A percentile compares a stretch with the other conserved stretches of the same genome.
Conservation (phyloP, 345 rosid genomes). For the Carallia pectinifolia region DNA sequence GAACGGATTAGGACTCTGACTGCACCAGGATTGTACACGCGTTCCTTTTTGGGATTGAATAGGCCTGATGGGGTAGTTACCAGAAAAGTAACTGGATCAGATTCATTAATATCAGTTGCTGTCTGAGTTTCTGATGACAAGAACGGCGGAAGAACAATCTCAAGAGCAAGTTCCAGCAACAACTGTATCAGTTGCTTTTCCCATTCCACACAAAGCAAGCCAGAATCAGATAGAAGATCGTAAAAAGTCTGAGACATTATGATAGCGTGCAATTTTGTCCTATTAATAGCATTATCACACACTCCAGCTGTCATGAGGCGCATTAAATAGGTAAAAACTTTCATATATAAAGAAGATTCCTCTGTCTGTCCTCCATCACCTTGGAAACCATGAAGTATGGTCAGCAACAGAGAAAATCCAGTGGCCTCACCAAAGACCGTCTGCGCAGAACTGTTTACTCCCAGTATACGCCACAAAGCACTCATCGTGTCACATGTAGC, state of each 20-base stretch:
- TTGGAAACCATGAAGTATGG: constrained; percentile 86
- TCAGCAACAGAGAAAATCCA: constrained; percentile 94
- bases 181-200: constrained; percentile 97
- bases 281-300: constrained; percentile 69
- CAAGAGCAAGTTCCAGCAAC: constrained; percentile 91
- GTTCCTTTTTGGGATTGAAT: constrained; percentile 71
- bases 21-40: constrained; percentile 90
- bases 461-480: constrained; percentile 90
- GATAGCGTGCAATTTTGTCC: constrained; percentile 76
- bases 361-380: constrained; percentile 56
- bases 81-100: constrained; percentile 47
- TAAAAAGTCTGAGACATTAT: constrained; percentile 86
- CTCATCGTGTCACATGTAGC: constrained; percentile 99
- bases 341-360: constrained; percentile 55
- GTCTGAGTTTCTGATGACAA: constrained; percentile 50
- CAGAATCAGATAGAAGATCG: constrained; percentile 89
- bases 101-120: constrained; percentile 45
- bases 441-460: constrained; percentile 78
- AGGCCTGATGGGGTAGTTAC: constrained; percentile 58
- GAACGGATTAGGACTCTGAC: constrained; percentile 79
- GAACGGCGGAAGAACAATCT: constrained; percentile 90
- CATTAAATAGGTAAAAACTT: constrained; percentile 76
- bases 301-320: constrained; percentile 93
- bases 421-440: constrained; percentile 94
- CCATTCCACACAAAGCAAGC: constrained; percentile 86